These are phyloP conservation scores for Stenocarpella maydis DNA, from an alignment of 2,329 filamentous ascomycete genomes.

Conservation along the genomic window DNA sequence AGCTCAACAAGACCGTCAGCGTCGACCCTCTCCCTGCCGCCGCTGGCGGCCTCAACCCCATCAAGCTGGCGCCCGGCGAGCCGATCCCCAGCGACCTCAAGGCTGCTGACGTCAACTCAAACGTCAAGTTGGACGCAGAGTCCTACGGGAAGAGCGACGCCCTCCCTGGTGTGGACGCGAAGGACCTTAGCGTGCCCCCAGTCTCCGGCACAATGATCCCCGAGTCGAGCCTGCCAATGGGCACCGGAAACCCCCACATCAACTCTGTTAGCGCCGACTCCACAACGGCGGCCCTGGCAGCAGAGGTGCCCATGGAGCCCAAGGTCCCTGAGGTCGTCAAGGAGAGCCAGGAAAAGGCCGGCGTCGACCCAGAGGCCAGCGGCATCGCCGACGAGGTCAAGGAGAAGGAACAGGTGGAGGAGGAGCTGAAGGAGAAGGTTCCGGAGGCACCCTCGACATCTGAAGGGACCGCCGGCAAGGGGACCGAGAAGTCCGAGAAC, in stretches of 20 bases:
- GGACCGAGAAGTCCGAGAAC: conserved; percentile 61
- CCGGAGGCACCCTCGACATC: conserved; percentile 66
- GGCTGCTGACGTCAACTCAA: conserved; percentile 72
- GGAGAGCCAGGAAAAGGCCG: conserved; percentile 74
- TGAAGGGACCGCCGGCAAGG: conserved; percentile 61
- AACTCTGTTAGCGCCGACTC: conserved; percentile 62
- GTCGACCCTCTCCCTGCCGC: conserved; percentile 70
- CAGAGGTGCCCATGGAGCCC: conserved; percentile 67
- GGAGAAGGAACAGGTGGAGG: conserved; percentile 76
- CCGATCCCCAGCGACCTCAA: conserved; percentile 77
- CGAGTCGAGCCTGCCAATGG: conserved; percentile 81
- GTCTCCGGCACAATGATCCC: conserved; percentile 75
- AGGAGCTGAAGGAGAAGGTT: conserved; percentile 74
- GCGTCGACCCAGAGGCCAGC: conserved; percentile 72
- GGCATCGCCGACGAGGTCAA: conserved; percentile 70
- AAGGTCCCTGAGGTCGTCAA: conserved; percentile 71
- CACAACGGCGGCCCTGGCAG: conserved; percentile 75
- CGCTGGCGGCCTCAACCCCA: conserved; percentile 76
- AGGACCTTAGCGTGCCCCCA: conserved; percentile 55
- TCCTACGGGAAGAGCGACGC: conserved; percentile 86
- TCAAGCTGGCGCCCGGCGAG: conserved; percentile 81
- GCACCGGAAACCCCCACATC: conserved; percentile 54
- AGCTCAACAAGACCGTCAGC: conserved; percentile 61
- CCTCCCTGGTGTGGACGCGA: conserved; percentile 58
- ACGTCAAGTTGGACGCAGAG: conserved; percentile 81